Base-by-base conservation (phyloP, 2,329 filamentous ascomycete species). In the Penicillium capsulatum region DNA sequence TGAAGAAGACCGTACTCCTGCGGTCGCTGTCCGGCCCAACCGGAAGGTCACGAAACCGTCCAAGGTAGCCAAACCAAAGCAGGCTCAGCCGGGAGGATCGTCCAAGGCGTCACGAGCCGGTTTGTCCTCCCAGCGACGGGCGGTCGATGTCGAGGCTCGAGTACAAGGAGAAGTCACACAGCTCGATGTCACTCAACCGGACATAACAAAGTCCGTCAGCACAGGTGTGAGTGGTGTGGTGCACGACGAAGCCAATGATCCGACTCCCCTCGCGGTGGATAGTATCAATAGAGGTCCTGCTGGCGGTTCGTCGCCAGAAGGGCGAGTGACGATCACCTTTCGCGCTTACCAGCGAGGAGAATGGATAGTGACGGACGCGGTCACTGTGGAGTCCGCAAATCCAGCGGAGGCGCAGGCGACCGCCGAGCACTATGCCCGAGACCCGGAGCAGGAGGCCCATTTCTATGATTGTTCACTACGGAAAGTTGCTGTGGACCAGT, bases 391-490 rank as follows among this genome's bases (percentile, higher is more conserved):
- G 22, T 33, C 41, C 33, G 41, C 14, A 27, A 24, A 40, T 36
- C 41, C 31, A 31, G 31, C 24, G 28, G 42, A 50, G 34, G 47
- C 44, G 34, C 47, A 50, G 36, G 34, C 28, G 14, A 42, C 44
- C 41, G 47, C 44, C 7, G 43, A 47, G 16, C 41, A 36, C 29
- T 50, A 47, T 38, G 42, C 44, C 31, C 41, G 45, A 34, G 37
- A 44, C 37, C 37, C 32, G 16, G 28, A 45, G 38, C 40, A 38
- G 40, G 33, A 45, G 27, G 45, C 34, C 15, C 45, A 35, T 36
- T 51, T 51, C 36, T 51, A 51, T 45, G 39, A 48, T 42, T 14
- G 33, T 40, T 28, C 38, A 31, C 38, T 48, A 35, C 38, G 38
- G 31, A 48, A 46, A 37, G 48, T 51, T 38, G 38, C 34, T 27